Evolutionary conservation across 2,329 filamentous ascomycete genomes (phyloP).

Genomic region (Akanthomyces uredinophilus): DNA sequence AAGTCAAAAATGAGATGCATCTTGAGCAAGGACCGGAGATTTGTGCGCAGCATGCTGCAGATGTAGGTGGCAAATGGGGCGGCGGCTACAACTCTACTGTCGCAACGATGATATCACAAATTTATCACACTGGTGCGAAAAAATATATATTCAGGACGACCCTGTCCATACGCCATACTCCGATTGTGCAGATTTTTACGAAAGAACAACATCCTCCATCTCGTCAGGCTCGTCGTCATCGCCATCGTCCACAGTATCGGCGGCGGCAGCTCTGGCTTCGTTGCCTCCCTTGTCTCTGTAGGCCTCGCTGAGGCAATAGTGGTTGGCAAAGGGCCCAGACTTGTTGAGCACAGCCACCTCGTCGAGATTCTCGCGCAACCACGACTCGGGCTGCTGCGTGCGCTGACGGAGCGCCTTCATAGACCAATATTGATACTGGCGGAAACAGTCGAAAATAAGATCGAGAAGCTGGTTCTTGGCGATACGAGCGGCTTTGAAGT

Average conservation of each 20-base stretch:
- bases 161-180: background rate
- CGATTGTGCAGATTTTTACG: background rate
- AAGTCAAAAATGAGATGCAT: slow-evolving; percentile 53
- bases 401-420: slow-evolving; percentile 76
- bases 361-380: slow-evolving; percentile 78
- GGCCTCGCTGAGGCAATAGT: slow-evolving; percentile 71
- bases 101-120: background rate
- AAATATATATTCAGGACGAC: background rate
- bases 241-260: slow-evolving; percentile 57
- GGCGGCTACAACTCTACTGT: background rate
- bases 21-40: background rate
- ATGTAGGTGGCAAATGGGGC: background rate
- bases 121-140: background rate
- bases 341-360: slow-evolving; percentile 79
- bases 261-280: slow-evolving; percentile 47
- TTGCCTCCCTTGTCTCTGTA: slow-evolving; percentile 34
- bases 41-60: background rate
- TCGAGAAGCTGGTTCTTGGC: slow-evolving; percentile 84
- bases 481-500: slow-evolving; percentile 81
- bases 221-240: slow-evolving; percentile 64
- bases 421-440: slow-evolving; percentile 86
- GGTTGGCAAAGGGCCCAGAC: slow-evolving; percentile 77
- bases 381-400: slow-evolving; percentile 86
- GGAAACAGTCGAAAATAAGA: slow-evolving; percentile 77
- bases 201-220: slow-evolving; percentile 67